These are phyloP conservation scores for Mallotus japonicus DNA, from an alignment of 441 rosid genomes.

Conservation along the genomic window DNA sequence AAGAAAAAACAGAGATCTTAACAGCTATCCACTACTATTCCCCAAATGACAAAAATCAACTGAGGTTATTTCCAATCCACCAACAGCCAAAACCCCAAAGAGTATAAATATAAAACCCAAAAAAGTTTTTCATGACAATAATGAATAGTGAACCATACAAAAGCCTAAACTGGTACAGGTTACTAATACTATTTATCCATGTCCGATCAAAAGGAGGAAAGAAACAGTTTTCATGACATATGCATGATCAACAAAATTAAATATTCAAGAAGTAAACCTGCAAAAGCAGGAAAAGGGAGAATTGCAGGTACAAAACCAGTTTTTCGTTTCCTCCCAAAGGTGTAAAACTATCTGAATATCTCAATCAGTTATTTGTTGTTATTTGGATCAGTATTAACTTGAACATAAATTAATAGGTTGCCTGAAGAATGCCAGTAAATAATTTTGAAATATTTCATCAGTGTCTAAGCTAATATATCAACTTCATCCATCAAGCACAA, in stretches of 20 bases:
- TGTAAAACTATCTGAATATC: background rate
- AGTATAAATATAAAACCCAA: background rate
- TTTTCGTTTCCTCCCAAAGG: background rate
- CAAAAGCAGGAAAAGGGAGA: background rate
- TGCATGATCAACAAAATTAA: no score
- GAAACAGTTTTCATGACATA: background rate
- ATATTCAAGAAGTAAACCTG: background rate
- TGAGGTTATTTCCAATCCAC: background rate
- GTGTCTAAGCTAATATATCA: background rate
- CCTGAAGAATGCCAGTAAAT: background rate
- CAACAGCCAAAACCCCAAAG: background rate
- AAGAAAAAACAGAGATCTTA: background rate
- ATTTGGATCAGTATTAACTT: background rate
- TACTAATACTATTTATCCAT: no score
- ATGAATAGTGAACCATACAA: background rate
- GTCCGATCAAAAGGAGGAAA: no score
- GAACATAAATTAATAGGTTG: background rate
- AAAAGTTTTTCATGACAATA: no score
- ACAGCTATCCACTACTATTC: background rate
- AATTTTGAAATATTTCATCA: background rate
- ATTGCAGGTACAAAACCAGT: background rate
- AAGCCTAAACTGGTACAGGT: background rate
- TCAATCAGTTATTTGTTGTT: background rate
- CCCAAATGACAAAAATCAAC: background rate
- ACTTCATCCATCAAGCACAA: background rate